These are phyloP conservation scores for Lachnellula willkommii DNA, from an alignment of 2,329 filamentous ascomycete species.

Conservation along the genomic window DNA sequence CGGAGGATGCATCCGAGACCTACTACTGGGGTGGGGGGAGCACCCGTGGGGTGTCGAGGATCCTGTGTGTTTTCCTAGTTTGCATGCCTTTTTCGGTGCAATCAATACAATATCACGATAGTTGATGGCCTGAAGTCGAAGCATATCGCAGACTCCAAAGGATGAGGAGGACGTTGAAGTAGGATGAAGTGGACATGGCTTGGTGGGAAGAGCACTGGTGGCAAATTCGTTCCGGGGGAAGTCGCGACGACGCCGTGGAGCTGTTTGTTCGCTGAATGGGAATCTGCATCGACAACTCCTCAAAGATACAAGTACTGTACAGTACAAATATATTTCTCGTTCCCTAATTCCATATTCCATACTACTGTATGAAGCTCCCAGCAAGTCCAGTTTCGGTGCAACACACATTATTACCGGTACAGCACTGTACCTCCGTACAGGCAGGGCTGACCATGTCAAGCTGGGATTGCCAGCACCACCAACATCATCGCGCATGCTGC, in stretches of 20 bases:
- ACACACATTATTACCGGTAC: neutral
- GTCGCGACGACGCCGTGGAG: neutral
- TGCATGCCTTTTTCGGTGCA: too few species aligned
- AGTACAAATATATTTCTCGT: too few species aligned
- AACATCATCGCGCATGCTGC: neutral
- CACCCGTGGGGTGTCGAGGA: too few species aligned
- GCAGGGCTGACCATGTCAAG: neutral
- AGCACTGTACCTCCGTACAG: neutral
- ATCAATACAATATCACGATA: too few species aligned
- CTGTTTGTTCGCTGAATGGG: neutral
- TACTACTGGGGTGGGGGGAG: too few species aligned
- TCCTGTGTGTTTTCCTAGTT: too few species aligned
- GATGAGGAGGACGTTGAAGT: neutral
- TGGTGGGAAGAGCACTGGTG: slow-evolving; percentile 1
- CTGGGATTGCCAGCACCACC: neutral
- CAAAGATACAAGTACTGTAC: too few species aligned
- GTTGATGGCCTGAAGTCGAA: too few species aligned
- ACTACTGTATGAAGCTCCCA: too few species aligned
- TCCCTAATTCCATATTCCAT: too few species aligned
- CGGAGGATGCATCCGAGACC: too few species aligned
- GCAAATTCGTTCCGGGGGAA: neutral
- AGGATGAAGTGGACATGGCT: slow-evolving; percentile 6
- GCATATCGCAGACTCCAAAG: neutral
- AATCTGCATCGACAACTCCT: neutral
- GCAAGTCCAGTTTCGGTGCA: neutral